Evolutionary conservation across 352 stramenopile species (phyloP), one percentile per base, ranked within the genome.

Genomic region (Discostella stelligera): DNA sequence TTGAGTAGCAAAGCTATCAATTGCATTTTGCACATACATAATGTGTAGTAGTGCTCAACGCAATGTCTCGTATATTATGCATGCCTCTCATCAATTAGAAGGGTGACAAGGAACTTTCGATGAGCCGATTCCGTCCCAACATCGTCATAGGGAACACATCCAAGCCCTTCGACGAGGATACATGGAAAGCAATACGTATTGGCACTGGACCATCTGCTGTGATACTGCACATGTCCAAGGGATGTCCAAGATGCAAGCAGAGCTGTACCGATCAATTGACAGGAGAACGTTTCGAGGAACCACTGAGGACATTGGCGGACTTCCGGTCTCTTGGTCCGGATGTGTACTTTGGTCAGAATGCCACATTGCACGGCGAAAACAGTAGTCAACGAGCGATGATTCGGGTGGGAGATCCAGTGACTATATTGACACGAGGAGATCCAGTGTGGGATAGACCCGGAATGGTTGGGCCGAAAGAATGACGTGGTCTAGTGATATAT

Each of bases 291-390:
- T 66, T 25, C 14, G 62, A 78, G 14, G 84, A 92, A 53, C 87
- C 87, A 20, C 52, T 92, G 8, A 69, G 72, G 37, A 89, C 79
- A 23, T 72, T 92, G 63, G 66, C 71, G 6, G 77, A 85, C 5
- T 92, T 92, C 77, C 74, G 87, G 48, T 78, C 77, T 16, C 20
- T 89, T 3, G 78, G 63, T 20, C 70, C 74, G 20, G 73, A 89
- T 76, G 84, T 91, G 6, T 92, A 86, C 48, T 92, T 92, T 84
- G 87, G 77, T 39, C 84, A 91, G 63, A 92, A 92, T 84, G 85
- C 77, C 11, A 72, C 91, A 21, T 11, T 84, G 23, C 56, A 78
- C 41, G 66, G 71, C 1, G 58, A 79, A 61, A 32, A 32, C 27
- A 32, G 2, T 32, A 37, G 50, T 41, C 64, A 71, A 23, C 41